Conservation (phyloP, 1,284 basidiomycete species). For the Athelia psychrophila region DNA sequence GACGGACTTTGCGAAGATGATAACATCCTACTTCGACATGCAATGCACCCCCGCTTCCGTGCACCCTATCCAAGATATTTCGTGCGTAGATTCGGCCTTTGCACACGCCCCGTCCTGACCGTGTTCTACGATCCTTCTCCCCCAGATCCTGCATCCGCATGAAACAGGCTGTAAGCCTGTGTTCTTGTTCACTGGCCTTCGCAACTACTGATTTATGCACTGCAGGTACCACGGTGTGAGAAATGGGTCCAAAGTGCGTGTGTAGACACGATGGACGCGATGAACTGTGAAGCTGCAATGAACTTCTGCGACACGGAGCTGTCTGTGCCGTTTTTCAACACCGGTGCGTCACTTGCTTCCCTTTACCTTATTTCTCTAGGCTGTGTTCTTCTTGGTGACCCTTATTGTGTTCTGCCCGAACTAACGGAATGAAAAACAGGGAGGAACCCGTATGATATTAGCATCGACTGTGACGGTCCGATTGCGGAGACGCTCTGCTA, state of each 20-base stretch:
- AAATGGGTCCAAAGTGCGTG: constrained; percentile 46
- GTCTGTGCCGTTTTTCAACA: constrained; percentile 25
- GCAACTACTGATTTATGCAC: background rate
- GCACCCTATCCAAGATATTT: constrained; percentile 34
- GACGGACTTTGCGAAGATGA: constrained; percentile 42
- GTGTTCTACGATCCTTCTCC: no score
- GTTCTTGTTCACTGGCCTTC: background rate
- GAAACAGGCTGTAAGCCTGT: constrained; percentile 41
- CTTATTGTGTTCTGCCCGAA: background rate
- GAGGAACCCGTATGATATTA: constrained; percentile 62
- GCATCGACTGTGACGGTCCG: constrained; percentile 50
- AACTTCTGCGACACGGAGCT: constrained; percentile 43
- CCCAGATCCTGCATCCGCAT: constrained; percentile 43
- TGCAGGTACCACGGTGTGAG: constrained; percentile 44
- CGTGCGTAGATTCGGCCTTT: constrained; percentile 16
- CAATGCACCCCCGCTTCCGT: constrained; percentile 48
- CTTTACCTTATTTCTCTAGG: background rate
- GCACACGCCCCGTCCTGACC: no score
- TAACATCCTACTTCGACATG: constrained; percentile 44
- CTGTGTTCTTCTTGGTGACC: background rate
- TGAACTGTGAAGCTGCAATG: constrained; percentile 49
- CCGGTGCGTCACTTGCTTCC: constrained; percentile 26
- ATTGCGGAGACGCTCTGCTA: constrained; percentile 41
- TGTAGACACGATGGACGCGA: constrained; percentile 45
- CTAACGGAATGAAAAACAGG: constrained; percentile 18